Conservation (phyloP, 495 filamentous ascomycete species). For the Schizothecium vesticola region DNA sequence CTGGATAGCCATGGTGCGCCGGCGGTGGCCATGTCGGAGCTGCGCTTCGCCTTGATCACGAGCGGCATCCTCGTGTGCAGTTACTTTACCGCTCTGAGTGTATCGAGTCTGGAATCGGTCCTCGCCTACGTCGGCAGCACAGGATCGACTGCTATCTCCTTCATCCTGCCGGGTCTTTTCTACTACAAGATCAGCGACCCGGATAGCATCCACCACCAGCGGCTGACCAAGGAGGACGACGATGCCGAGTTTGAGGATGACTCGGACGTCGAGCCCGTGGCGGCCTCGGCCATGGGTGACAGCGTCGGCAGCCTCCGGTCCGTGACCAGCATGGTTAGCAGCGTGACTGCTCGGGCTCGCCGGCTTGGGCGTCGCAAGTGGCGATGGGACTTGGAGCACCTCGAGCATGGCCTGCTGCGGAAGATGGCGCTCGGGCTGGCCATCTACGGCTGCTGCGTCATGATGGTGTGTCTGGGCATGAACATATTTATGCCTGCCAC, state of each 20-base stretch:
- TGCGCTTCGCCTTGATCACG: slow-evolving; percentile 85
- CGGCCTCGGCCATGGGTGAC: slow-evolving; percentile 40
- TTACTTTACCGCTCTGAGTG: slow-evolving; percentile 84
- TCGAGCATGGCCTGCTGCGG: slow-evolving; percentile 55
- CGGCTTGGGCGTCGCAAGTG: slow-evolving; percentile 30
- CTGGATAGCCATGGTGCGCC: slow-evolving; percentile 39
- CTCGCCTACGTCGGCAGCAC: slow-evolving; percentile 94
- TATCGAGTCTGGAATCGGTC: slow-evolving; percentile 81
- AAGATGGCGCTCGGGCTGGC: slow-evolving; percentile 69
- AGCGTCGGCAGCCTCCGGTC: slow-evolving; percentile 44
- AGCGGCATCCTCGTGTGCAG: slow-evolving; percentile 76
- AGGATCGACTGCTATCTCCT: slow-evolving; percentile 88
- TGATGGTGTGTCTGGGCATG: slow-evolving; percentile 80
- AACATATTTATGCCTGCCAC: slow-evolving; percentile 46
- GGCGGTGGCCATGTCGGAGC: slow-evolving; percentile 62
- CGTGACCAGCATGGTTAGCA: slow-evolving; percentile 28
- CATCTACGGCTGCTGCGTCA: slow-evolving; percentile 79
- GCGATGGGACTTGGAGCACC: slow-evolving; percentile 47
- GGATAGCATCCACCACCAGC: slow-evolving; percentile 74
- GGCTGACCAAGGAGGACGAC: slow-evolving; percentile 84
- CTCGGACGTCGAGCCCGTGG: slow-evolving; percentile 38
- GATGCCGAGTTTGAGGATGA: slow-evolving; percentile 47
- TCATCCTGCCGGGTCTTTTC: slow-evolving; percentile 92
- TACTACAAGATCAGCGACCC: slow-evolving; percentile 97
- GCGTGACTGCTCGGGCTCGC: slow-evolving; percentile 19